Evolutionary conservation across 2,329 filamentous ascomycete genomes (phyloP), one percentile per base, ranked within the genome.

Genomic region (Colletotrichum orchidophilum): DNA sequence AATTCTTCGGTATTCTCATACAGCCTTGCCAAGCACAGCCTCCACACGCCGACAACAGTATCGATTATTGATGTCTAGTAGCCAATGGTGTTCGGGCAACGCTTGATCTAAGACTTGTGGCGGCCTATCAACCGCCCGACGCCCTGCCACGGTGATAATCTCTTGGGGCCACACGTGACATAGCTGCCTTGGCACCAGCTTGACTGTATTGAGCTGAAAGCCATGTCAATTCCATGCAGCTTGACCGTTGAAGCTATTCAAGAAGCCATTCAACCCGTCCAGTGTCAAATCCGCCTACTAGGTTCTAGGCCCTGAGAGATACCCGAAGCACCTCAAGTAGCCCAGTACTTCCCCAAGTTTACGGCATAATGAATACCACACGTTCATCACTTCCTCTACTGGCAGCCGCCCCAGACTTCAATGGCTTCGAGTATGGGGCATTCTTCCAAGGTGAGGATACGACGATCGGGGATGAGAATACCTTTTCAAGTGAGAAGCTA

Each of bases 391-490:
- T 58, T 13, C 24, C 54, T 3, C 53, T 81, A 39, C 74, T 83
- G 29, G 69, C 76, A 31, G 78, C 80, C 61, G 70, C 75, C 7
- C 77, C 77, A 5, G 75, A 78, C n/a, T 50, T 75, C 5, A 75
- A 55, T 33, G 76, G 81, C 15, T 83, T 84, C 55, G 82, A 83
- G 75, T 84, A 84, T 54, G 76, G 75, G 9, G 77, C 77, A 54
- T 84, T 83, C 63, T 77, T 85, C 27, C 78, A 81, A 39, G 75
- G 76, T 26, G 64, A 60, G 12, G 73, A 76, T 31, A 58, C 49
- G 13, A 24, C 50, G 9, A 33, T 58, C 13, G 75, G 58, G 58
- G 77, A 76, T 13, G 77, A 76, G 29, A 76, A 74, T n/a, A 39
- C 35, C 7, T 62, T 61, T 65, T 78, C 77, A 5, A 73, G 63